phyloP scores from a whole-genome alignment of 306 rosid species.

The Albizia julibrissin region DNA sequence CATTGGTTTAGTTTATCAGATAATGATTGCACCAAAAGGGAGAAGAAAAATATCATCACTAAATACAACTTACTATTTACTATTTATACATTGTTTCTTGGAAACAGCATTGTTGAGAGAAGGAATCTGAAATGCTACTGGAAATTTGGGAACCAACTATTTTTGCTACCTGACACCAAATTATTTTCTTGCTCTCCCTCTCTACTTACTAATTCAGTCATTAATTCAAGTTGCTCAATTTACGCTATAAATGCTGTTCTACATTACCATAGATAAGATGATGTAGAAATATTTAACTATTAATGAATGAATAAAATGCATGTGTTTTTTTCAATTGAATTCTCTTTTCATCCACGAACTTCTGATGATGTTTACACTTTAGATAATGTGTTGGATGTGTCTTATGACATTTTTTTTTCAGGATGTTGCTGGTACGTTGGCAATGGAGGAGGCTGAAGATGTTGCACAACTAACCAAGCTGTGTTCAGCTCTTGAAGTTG shows the following conservation, averaged over 20 bases:
- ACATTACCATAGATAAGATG: neutral
- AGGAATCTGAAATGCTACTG: no score
- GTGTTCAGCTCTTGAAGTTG: constrained; percentile 72
- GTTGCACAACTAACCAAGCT: constrained; percentile 61
- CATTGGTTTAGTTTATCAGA: neutral
- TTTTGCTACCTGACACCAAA: no score
- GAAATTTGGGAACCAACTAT: neutral
- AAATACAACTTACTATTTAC: no score
- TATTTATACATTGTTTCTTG: neutral
- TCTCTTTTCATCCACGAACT: constrained; percentile 2
- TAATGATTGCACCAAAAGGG: neutral
- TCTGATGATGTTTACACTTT: constrained; percentile 7
- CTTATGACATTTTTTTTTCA: constrained; percentile 40
- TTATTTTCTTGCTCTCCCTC: no score
- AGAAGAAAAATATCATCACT: neutral
- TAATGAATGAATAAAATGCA: neutral
- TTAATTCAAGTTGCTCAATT: no score
- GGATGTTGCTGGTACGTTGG: constrained; percentile 99
- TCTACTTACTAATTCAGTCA: no score
- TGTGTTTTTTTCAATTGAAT: constrained; percentile 8
- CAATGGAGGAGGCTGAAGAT: constrained; percentile 86
- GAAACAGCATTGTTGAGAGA: no score
- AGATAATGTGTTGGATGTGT: constrained; percentile 21
- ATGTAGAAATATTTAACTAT: no score
- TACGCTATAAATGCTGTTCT: no score